Conservation (phyloP, 352 stramenopile genomes). For the Pythium rhizo-oryzae region DNA sequence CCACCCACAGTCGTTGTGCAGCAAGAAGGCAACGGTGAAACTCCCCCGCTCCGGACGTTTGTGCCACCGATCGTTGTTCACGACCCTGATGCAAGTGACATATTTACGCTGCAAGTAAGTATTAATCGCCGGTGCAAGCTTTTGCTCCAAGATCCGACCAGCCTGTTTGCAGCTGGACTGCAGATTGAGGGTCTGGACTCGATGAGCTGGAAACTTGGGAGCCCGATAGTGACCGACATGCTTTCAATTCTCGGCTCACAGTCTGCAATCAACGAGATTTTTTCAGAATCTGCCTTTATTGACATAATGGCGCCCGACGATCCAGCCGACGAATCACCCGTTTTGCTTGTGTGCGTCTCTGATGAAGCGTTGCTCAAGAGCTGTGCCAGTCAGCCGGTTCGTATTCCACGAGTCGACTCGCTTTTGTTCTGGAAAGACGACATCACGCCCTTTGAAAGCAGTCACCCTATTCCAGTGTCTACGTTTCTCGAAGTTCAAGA, state of each 20-base stretch:
- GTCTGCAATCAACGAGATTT: constrained; percentile 8
- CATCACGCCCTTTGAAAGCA: neutral
- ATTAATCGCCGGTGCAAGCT: neutral
- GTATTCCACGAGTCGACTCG: neutral
- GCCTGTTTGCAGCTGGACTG: neutral
- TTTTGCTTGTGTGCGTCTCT: constrained; percentile 9
- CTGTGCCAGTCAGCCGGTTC: constrained; percentile 1
- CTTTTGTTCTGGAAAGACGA: neutral
- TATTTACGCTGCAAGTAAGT: constrained; percentile 36
- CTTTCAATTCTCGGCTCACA: neutral
- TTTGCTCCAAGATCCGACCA: neutral
- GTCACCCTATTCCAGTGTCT: neutral
- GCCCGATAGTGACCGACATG: neutral
- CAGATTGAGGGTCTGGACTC: constrained; percentile 1
- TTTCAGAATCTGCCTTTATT: neutral
- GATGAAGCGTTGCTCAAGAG: neutral
- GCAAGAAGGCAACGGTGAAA: neutral
- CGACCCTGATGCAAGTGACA: constrained; percentile 40
- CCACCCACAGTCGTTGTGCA: constrained; percentile 11
- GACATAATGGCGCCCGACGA: constrained; percentile 1
- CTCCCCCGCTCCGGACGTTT: constrained; percentile 27
- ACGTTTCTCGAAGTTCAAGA: neutral
- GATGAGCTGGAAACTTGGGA: neutral
- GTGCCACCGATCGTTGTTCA: constrained; percentile 37
- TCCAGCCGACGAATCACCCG: neutral